Evolutionary conservation across 208 protist genomes (phyloP), one percentile per base, ranked within the genome.

Genomic region (Acanthamoeba polyphaga): DNA sequence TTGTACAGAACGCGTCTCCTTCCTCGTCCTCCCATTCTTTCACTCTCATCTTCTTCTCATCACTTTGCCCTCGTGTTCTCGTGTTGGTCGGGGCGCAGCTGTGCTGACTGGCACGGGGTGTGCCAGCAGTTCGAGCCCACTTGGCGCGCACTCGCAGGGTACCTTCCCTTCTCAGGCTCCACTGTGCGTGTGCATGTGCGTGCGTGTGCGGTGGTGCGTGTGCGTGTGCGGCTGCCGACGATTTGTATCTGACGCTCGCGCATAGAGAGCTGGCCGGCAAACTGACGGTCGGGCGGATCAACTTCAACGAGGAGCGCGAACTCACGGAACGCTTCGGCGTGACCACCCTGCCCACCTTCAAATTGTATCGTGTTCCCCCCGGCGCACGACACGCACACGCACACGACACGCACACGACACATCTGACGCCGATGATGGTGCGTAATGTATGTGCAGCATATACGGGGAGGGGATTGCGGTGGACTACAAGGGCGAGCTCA

Each of bases 271-370:
- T 82, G 38, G 32, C 72, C 9, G 72, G 43, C 12, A 10, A 53
- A 22, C 24, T 82, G 32, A 82, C 72, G 38, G 72, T 82, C 9
- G 72, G 72, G 6, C 72, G 72, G 12, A 53, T 82, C 72, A 53
- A 82, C 72, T 82, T 82, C 72, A 82, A 82, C 72, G 72, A 82
- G 13, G 34, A 43, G 72, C 72, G 72, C 72, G 38, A 82, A 6
- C 72, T 82, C 38, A 53, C 72, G 34, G 72, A 55, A 27, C 72
- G 38, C 34, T 82, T 82, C n/a, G 72, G 72, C 72, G 43, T 82
- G 43, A 53, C 72, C 32, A 82, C 72, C 72, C 38, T 82, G 27
- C 72, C 72, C 38, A 82, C 72, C 13, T 82, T 82, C 38, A 82
- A 82, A n/a, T 82, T 82, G 72, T 82, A 82, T 78, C 9, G 7